phyloP scores from a whole-genome alignment of 257 asterid species.

The Solanum corneliomulleri region DNA sequence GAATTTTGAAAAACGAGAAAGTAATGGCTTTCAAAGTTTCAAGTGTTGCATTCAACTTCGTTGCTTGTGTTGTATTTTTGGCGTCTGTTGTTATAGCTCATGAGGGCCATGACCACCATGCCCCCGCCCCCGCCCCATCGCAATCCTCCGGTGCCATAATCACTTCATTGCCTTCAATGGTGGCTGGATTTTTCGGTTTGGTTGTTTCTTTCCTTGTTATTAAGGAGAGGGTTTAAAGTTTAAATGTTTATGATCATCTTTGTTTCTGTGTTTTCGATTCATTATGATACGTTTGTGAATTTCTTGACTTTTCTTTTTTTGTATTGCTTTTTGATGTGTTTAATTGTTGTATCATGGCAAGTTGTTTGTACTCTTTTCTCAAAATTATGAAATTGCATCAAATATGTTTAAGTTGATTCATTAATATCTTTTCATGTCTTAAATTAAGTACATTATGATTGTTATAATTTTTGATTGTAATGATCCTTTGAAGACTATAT shows the following conservation, averaged over 20 bases:
- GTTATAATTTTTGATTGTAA: neutral
- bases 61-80: neutral
- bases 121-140: neutral
- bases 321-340: neutral
- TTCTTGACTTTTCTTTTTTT: neutral
- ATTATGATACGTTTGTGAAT: neutral
- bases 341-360: neutral
- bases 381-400: neutral
- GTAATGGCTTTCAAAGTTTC: neutral
- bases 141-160: neutral
- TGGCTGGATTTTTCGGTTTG: neutral
- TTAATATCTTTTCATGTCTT: neutral
- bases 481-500: too few relatives aligned
- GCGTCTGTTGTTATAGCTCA: neutral
- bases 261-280: neutral
- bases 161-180: neutral
- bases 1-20: neutral
- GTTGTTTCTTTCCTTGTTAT: constrained; percentile 2
- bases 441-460: neutral
- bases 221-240: neutral
- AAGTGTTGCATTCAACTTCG: neutral
- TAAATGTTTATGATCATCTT: neutral
- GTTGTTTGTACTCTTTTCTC: neutral
- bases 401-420: neutral
- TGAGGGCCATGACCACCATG: neutral